Conservation (phyloP, 139 green algal species). For the Astrephomene gubernaculifera region DNA sequence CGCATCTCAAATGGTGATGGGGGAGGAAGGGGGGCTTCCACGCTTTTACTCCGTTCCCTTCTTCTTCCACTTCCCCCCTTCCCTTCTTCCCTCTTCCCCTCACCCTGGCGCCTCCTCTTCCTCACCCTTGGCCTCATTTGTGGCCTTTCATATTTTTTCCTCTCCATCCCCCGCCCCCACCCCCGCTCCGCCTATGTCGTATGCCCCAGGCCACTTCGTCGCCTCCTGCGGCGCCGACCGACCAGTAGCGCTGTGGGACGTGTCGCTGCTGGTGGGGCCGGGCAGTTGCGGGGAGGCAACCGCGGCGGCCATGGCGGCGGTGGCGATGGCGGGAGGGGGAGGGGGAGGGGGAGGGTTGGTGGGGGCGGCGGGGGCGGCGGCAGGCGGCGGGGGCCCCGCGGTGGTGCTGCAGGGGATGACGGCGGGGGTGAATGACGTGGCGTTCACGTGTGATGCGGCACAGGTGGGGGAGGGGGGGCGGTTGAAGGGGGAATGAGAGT, state of each 20-base stretch:
- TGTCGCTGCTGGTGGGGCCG: constrained; percentile 45
- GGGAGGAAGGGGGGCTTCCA: no score
- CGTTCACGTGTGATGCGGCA: constrained; percentile 70
- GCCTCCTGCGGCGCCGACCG: constrained; percentile 78
- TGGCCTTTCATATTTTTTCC: no score
- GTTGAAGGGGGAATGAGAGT: not conserved
- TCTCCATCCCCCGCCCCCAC: no score
- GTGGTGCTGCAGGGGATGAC: constrained; percentile 60
- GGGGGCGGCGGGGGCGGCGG: constrained; percentile 43
- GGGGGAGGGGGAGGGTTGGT: constrained; percentile 59
- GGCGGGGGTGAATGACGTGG: constrained; percentile 64
- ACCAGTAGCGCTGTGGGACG: constrained; percentile 77
- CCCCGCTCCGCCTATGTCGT: no score
- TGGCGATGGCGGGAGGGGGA: no score
- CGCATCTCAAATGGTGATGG: no score
- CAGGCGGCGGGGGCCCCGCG: not conserved
- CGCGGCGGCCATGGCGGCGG: constrained; percentile 42
- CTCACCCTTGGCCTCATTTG: no score
- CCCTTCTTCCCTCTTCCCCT: no score
- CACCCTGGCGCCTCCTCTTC: no score
- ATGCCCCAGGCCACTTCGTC: constrained; percentile 63
- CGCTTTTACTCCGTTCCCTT: no score
- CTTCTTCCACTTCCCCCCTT: no score
- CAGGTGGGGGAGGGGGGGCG: constrained; percentile 11
- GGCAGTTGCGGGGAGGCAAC: constrained; percentile 48